A percentile compares a stretch with the other conserved stretches of the same genome.
Conservation (phyloP, 768 basidiomycete genomes). For the Boletales sp. region DNA sequence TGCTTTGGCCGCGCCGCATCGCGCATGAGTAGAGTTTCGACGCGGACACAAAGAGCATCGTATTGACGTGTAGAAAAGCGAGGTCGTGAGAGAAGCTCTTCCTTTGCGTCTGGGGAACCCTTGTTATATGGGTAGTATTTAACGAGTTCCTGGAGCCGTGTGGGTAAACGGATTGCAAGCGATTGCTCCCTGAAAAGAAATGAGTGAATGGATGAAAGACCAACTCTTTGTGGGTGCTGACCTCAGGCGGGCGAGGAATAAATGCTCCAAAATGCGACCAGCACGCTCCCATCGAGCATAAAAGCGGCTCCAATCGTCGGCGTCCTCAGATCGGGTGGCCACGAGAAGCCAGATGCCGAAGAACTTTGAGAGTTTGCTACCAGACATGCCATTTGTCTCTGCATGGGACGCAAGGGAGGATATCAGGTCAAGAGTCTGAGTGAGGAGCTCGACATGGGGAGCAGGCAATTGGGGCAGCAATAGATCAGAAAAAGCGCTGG, state of each 20-base stretch:
- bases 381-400: conserved; percentile 70
- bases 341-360: conserved; percentile 72
- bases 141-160: conserved; percentile 67
- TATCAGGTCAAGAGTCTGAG: conserved; percentile 55
- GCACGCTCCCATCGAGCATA: conserved; percentile 73
- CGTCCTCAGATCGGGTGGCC: conserved; percentile 41
- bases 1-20: conserved; percentile 36
- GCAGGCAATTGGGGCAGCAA: conserved; percentile 59
- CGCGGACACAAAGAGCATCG: conserved; percentile 63
- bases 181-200: conserved; percentile 51
- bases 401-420: conserved; percentile 69
- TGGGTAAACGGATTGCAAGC: conserved; percentile 53
- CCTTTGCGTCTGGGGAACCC: conserved; percentile 27
- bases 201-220: conserved; percentile 6
- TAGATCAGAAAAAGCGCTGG: conserved; percentile 57
- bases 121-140: conserved; percentile 61
- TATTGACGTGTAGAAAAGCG: conserved; percentile 64
- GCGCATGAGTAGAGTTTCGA: conserved; percentile 52
- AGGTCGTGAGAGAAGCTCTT: conserved; percentile 55
- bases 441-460: conserved; percentile 56
- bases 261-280: conserved; percentile 70
- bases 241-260: conserved; percentile 74
- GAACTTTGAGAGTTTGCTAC: conserved; percentile 72
- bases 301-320: conserved; percentile 61
- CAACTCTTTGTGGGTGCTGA: conserved; percentile 24